Evolutionary conservation across 441 rosid genomes (phyloP), one percentile per base, ranked within the genome.

Genomic region (Erodium moschatum): DNA sequence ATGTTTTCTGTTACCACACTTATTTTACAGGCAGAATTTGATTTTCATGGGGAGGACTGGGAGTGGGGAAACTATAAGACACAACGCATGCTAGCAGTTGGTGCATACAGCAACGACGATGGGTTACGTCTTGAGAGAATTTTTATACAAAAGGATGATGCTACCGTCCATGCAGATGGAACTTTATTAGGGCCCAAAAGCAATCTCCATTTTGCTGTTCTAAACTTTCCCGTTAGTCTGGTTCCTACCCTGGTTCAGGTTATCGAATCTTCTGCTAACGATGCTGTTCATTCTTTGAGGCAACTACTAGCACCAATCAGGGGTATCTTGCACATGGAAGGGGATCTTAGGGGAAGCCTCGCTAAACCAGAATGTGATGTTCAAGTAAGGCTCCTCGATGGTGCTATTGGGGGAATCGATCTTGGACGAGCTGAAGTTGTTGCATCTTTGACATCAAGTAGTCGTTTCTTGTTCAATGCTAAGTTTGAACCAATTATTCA

Each of bases 341-440:
- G 99, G 68, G 99, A 95, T 85, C 93, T 95, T 40, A 86, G 99
- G 81, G 99, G 97, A 76, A 95, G 84, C 81, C 87, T 87, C 64
- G 94, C 83, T 74, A 95, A 90, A 82, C 97, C 97, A 71, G 97
- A 91, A 83, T 95, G 99, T 74, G 97, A 95, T 80, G 96, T 95
- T 70, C 94, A 95, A 79, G 96, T 95, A 63, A 86, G 97, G 81
- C 91, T 95, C 68, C 81, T 95, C 76, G 99, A 95, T 84, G 97
- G 99, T 74, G 91, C 95, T 20, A 82, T 91, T 76, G 97, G 97
- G 62, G 97, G 99, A 74, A 90, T 91, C 79, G 97, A 90, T 82
- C 92, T 95, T 69, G 97, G 97, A 74, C 89, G 96, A 69, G 99
- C 99, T 74, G 99, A 95, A 77, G 79, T 91, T 78, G 97, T 91